Percentiles rank a stretch among this genome's conserved stretches.
These are phyloP conservation scores for Waltergamsia citrina DNA, from an alignment of 2,329 filamentous ascomycete genomes.

Conservation along the genomic window DNA sequence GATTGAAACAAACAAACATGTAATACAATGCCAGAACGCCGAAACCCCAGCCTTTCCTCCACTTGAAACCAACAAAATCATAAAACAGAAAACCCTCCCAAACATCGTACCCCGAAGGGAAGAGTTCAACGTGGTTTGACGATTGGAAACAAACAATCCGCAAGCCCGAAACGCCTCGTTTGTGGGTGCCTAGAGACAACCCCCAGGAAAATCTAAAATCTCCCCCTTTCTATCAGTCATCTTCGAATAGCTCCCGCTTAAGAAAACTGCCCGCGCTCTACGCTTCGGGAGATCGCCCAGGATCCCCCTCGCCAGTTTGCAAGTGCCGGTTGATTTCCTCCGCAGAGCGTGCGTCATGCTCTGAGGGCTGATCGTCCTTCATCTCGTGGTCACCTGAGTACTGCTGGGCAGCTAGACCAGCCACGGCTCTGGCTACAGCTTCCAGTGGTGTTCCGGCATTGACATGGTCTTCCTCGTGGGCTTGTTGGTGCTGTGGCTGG, in stretches of 20 bases:
- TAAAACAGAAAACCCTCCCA: too few relatives aligned
- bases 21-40: too few relatives aligned
- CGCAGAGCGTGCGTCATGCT: constrained; percentile 32
- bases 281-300: not conserved
- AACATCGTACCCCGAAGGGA: too few relatives aligned
- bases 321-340: constrained; percentile 48
- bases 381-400: constrained; percentile 1
- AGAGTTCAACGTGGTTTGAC: too few relatives aligned
- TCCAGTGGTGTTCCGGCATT: constrained; percentile 29
- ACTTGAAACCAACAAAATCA: too few relatives aligned
- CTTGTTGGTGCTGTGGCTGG: constrained; percentile 1
- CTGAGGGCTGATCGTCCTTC: constrained; percentile 3
- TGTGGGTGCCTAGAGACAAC: too few relatives aligned
- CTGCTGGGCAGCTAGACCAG: constrained; percentile 29
- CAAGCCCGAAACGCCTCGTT: not conserved
- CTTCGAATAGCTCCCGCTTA: not conserved
- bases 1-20: too few relatives aligned
- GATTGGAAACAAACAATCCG: too few relatives aligned
- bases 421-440: constrained; percentile 40
- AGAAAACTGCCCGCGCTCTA: not conserved
- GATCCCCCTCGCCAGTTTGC: constrained; percentile 15
- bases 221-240: not conserved
- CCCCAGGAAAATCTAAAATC: not conserved
- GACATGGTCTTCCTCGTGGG: constrained; percentile 6
- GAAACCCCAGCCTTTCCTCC: too few relatives aligned